Conservation (phyloP, 2,329 filamentous ascomycete genomes). For the Phialemoniopsis sp. region DNA sequence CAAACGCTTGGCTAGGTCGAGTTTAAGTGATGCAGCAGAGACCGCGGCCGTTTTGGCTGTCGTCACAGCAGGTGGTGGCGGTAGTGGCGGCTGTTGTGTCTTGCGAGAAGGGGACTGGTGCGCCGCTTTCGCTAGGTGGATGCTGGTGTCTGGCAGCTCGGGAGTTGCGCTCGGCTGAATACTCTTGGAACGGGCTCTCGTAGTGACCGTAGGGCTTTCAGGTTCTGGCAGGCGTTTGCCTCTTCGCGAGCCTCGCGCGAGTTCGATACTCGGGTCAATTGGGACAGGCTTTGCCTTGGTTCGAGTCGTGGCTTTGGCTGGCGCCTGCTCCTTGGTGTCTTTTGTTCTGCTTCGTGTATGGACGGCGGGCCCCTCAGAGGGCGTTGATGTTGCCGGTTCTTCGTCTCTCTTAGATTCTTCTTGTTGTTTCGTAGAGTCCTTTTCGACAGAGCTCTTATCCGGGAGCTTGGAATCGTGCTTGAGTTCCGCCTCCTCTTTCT, state of each 20-base stretch:
- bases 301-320: neutral
- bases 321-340: neutral
- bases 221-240: conserved; percentile 9
- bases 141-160: conserved; percentile 18
- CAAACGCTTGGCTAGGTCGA: conserved; percentile 40
- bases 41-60: conserved; percentile 7
- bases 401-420: too few species aligned
- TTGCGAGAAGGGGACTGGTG: conserved; percentile 21
- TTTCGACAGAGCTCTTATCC: too few species aligned
- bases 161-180: conserved; percentile 15
- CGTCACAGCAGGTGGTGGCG: conserved; percentile 4
- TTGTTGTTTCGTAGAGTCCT: too few species aligned
- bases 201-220: conserved; percentile 14
- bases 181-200: conserved; percentile 19
- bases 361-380: too few species aligned
- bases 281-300: conserved; percentile 3
- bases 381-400: too few species aligned
- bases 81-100: conserved; percentile 11
- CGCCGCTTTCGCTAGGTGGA: conserved; percentile 22
- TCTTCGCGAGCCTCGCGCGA: conserved; percentile 14
- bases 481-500: neutral
- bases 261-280: conserved; percentile 16
- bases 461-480: neutral
- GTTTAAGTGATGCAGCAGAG: conserved; percentile 32
- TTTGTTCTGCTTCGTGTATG: neutral